These are phyloP conservation scores for Termitomyces sp. DNA, from an alignment of 768 basidiomycete genomes.

Conservation along the genomic window DNA sequence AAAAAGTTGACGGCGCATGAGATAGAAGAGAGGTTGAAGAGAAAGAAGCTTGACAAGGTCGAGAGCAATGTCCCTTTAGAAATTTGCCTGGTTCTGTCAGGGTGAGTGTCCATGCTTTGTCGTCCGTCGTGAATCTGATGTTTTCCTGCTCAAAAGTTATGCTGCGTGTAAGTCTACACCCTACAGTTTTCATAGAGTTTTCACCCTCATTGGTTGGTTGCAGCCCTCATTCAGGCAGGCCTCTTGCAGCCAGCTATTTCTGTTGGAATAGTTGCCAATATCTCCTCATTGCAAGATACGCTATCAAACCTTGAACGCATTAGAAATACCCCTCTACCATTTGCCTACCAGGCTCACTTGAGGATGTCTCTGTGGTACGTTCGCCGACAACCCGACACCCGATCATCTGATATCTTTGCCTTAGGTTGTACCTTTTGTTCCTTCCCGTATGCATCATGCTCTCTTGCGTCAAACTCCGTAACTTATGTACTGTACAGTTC, in stretches of 20 bases:
- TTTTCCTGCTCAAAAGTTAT: conserved; percentile 28
- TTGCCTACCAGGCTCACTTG: conserved; percentile 66
- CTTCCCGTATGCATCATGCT: conserved; percentile 30
- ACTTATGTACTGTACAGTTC: conserved; percentile 32
- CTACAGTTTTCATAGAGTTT: background rate
- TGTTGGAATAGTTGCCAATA: conserved; percentile 39
- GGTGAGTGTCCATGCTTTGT: conserved; percentile 18
- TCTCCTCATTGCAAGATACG: conserved; percentile 49
- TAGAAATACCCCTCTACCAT: conserved; percentile 60
- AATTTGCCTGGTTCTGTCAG: conserved; percentile 49
- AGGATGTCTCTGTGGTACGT: conserved; percentile 56
- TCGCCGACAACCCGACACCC: background rate
- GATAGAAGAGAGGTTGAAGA: conserved; percentile 21
- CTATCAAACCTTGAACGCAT: conserved; percentile 58
- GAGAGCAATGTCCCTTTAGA: conserved; percentile 64
- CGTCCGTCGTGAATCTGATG: background rate
- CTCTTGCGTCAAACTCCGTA: conserved; percentile 13
- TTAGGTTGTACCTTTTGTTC: conserved; percentile 25
- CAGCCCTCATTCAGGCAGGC: conserved; percentile 39
- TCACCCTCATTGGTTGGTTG: background rate
- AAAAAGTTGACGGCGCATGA: conserved; percentile 15
- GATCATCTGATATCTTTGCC: background rate
- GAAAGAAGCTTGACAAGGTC: conserved; percentile 30
- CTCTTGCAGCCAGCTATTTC: conserved; percentile 48
- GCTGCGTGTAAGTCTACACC: conserved; percentile 27